A percentile compares a stretch with the other conserved stretches of the same genome.
These are phyloP conservation scores for Pseudocercospora fuligena DNA, from an alignment of 2,329 filamentous ascomycete genomes.

Conservation along the genomic window DNA sequence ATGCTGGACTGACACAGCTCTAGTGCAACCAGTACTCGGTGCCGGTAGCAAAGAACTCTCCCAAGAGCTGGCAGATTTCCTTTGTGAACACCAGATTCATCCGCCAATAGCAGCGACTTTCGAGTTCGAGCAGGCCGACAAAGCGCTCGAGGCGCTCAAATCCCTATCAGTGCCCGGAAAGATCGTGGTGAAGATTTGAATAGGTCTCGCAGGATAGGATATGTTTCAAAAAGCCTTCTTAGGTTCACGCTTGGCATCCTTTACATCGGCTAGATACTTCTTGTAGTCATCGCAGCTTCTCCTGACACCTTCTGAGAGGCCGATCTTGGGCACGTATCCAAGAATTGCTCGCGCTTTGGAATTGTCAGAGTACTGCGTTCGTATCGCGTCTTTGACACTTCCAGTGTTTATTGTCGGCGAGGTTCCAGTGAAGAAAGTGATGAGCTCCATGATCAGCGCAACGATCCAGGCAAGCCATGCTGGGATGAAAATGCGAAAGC, in stretches of 20 bases:
- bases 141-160: slow-evolving; percentile 39
- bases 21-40: slow-evolving; percentile 30
- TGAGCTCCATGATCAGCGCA: slow-evolving; percentile 53
- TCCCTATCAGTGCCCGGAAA: slow-evolving; percentile 43
- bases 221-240: neutral
- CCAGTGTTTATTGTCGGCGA: slow-evolving; percentile 57
- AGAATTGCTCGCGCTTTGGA: slow-evolving; percentile 57
- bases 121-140: slow-evolving; percentile 40
- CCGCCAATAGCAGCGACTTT: slow-evolving; percentile 46
- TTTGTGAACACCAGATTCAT: slow-evolving; percentile 46
- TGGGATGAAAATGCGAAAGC: slow-evolving; percentile 56
- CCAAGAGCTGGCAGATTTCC: slow-evolving; percentile 45
- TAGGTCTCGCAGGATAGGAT: neutral
- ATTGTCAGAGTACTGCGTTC: slow-evolving; percentile 59
- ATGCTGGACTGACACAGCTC: slow-evolving; percentile 1
- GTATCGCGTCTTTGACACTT: slow-evolving; percentile 60
- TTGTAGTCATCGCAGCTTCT: slow-evolving; percentile 51
- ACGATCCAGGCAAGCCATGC: slow-evolving; percentile 53
- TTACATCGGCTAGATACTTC: slow-evolving; percentile 24
- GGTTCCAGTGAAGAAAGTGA: slow-evolving; percentile 53
- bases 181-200: slow-evolving; percentile 31
- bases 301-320: slow-evolving; percentile 57
- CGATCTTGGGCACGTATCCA: slow-evolving; percentile 58
- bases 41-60: slow-evolving; percentile 51
- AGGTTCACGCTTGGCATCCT: neutral